Base-by-base conservation (phyloP, 305 asterid species). In the Fraxinus nigra region DNA sequence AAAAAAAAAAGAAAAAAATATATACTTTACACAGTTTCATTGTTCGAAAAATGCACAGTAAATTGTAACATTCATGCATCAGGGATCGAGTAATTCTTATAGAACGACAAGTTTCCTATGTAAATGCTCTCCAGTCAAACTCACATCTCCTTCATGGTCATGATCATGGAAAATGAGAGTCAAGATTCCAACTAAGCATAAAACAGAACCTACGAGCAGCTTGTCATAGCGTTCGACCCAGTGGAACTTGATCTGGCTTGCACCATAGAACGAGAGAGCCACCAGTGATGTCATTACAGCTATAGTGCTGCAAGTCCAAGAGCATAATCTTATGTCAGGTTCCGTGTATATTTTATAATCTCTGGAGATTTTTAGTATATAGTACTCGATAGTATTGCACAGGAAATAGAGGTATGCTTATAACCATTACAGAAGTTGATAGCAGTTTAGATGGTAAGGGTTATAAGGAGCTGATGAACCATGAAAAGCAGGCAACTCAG, bases 151-250 rank as follows among this genome's bases (percentile, higher is more conserved):
- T 32, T 89, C 91, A 78, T 93, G 97, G 83, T 95, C 86, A 48
- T 48, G 59, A 48, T 48, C 20, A 11, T 95, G 99, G 80, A 96
- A 94, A 81, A 96, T 59, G 76, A 96, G 98, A 78, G 98, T 96
- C 87, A 96, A 84, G 75, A 96, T 77, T 77, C 99, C 99, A 7
- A 94, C 99, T 76, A 96, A 81, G 87, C 98, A 93, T 22, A 94
- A 90, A 59, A 96, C 99, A 2, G 98, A 93, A 69, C 98, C 99
- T 11, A 94, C 98, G 13, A 96, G 98, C 83, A 96, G 97, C 91
- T 93, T 93, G 90, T 95, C 99, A 2, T 96, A 93, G 73, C 94
- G 97, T 84, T 96, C 99, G 79, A 90, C 97, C 98, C 97, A 96
- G 84, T 93, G 99, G 85, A 96, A 94, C 93, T 94, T 94, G 73